Conservation (phyloP, 805 yeast genomes). For the Wickerhamiella sergipiensis region DNA sequence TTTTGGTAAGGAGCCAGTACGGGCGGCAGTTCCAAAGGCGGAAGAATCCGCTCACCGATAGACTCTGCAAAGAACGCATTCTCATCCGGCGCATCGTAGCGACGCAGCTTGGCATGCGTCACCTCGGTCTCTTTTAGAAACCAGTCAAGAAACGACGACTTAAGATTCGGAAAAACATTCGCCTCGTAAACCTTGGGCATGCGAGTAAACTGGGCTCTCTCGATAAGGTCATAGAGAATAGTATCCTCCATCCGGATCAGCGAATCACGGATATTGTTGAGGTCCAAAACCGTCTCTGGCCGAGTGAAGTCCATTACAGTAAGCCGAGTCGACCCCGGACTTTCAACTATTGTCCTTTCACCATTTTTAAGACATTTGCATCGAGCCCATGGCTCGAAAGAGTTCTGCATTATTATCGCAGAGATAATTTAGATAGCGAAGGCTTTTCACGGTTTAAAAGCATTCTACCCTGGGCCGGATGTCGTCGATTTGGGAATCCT, state of each 20-base stretch:
- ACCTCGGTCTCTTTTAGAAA: conserved; percentile 60
- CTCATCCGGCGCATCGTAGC: conserved; percentile 93
- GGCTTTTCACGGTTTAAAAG: too few relatives aligned
- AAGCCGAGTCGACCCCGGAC: neutral
- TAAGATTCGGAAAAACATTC: conserved; percentile 48
- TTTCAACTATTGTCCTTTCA: too few relatives aligned
- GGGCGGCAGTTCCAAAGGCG: conserved; percentile 65
- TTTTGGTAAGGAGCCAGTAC: conserved; percentile 61
- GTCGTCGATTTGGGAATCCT: too few relatives aligned
- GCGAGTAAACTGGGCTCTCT: conserved; percentile 74
- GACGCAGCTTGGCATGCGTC: conserved; percentile 63
- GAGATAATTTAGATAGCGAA: too few relatives aligned
- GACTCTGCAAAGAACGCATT: conserved; percentile 70
- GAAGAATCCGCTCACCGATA: conserved; percentile 56
- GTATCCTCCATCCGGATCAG: conserved; percentile 93
- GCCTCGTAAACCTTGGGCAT: conserved; percentile 61
- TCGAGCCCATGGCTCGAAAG: too few relatives aligned
- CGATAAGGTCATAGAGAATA: conserved; percentile 81
- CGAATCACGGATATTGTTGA: conserved; percentile 70
- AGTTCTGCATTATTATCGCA: too few relatives aligned
- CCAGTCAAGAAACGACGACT: conserved; percentile 84
- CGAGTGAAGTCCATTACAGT: conserved; percentile 65
- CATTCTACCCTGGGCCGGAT: too few relatives aligned
- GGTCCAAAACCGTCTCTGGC: conserved; percentile 68
- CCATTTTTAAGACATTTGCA: too few relatives aligned